A percentile compares a stretch with the other conserved stretches of the same genome.
These are phyloP conservation scores for Aureobasidium sp. DNA, from an alignment of 2,329 filamentous ascomycete species.

Conservation along the genomic window DNA sequence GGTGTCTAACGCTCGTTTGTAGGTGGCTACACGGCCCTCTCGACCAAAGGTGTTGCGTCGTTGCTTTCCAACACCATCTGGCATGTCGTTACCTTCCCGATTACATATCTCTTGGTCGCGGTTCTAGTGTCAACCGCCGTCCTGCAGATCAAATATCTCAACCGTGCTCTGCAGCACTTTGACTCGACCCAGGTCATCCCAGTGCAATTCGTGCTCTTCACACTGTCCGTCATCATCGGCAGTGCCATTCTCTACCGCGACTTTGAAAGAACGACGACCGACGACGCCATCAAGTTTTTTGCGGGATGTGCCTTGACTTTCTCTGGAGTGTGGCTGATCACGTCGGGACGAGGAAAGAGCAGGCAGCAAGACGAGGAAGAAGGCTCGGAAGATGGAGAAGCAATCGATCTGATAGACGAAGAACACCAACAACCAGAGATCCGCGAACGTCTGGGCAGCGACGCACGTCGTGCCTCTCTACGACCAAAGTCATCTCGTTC, in stretches of 20 bases:
- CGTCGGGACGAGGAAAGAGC: slow-evolving; percentile 63
- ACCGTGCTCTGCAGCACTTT: slow-evolving; percentile 82
- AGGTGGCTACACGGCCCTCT: slow-evolving; percentile 94
- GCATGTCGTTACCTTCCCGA: slow-evolving; percentile 81
- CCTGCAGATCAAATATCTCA: slow-evolving; percentile 96
- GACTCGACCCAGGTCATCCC: slow-evolving; percentile 97
- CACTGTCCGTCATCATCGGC: slow-evolving; percentile 87
- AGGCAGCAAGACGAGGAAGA: slow-evolving; percentile 46
- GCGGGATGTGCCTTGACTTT: slow-evolving; percentile 90
- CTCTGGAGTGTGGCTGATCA: slow-evolving; percentile 94
- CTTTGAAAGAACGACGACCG: slow-evolving; percentile 72
- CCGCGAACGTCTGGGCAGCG: slow-evolving; percentile 20
- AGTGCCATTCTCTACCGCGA: slow-evolving; percentile 91
- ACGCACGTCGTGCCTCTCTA: neutral
- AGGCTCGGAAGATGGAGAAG: slow-evolving; percentile 34
- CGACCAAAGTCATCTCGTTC: slow-evolving; percentile 15
- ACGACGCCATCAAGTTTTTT: slow-evolving; percentile 75
- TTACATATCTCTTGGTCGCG: slow-evolving; percentile 78
- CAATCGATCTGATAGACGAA: slow-evolving; percentile 36
- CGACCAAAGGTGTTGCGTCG: slow-evolving; percentile 93
- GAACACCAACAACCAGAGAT: slow-evolving; percentile 27
- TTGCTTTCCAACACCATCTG: slow-evolving; percentile 87
- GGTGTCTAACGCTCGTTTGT: neutral
- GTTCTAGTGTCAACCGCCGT: slow-evolving; percentile 78
- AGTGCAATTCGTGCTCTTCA: slow-evolving; percentile 95